These are phyloP conservation scores for Codiaeum variegatum DNA, from an alignment of 441 rosid species.

Conservation along the genomic window DNA sequence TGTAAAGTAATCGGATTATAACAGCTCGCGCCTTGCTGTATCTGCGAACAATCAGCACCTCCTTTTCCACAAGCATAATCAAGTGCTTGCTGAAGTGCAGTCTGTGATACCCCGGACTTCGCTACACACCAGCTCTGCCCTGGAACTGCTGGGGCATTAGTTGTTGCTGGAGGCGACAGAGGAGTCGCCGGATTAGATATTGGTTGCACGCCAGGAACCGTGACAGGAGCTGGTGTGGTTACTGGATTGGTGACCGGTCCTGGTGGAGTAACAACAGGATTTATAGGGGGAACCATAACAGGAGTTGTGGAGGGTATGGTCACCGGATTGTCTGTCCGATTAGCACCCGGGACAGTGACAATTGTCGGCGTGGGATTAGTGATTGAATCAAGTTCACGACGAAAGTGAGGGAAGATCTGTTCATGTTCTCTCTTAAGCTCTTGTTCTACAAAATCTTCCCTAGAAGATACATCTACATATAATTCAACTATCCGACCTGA, in stretches of 20 bases:
- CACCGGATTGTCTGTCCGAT: constrained; percentile 38
- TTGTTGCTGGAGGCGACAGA: constrained; percentile 50
- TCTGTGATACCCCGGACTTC: constrained; percentile 49
- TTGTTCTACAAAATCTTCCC: constrained; percentile 19
- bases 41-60: constrained; percentile 83
- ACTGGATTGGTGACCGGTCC: constrained; percentile 37
- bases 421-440: constrained; percentile 18
- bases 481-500: constrained; percentile 25
- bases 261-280: constrained; percentile 30
- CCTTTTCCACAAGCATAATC: constrained; percentile 97
- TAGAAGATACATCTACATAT: constrained; percentile 27
- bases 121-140: constrained; percentile 95
- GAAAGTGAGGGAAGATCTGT: constrained; percentile 27
- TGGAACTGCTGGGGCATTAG: constrained; percentile 57
- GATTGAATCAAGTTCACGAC: constrained; percentile 40
- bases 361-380: constrained; percentile 37
- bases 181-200: constrained; percentile 79
- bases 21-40: constrained; percentile 82
- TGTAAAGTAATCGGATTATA: constrained; percentile 64
- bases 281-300: constrained; percentile 26
- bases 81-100: constrained; percentile 62
- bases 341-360: constrained; percentile 54
- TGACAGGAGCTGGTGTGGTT: constrained; percentile 36
- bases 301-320: constrained; percentile 42
- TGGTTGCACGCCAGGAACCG: constrained; percentile 54